Percentiles rank a stretch among this genome's conserved stretches.
phyloP scores from a whole-genome alignment of 306 rosid genomes.

The Trichosanthes cucumerina region DNA sequence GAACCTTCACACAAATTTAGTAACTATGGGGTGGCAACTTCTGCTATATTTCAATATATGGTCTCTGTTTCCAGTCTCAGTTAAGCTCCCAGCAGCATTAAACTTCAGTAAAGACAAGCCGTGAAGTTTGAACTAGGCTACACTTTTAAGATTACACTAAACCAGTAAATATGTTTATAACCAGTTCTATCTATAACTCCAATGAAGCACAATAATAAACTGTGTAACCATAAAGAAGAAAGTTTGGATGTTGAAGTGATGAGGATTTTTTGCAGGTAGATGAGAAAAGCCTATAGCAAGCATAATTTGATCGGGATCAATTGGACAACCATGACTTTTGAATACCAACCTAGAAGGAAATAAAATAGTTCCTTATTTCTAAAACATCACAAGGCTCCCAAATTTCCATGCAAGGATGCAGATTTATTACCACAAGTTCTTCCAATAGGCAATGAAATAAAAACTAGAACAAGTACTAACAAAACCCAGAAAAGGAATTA shows the following conservation, averaged over 20 bases:
- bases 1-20: background rate
- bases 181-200: background rate
- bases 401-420: background rate
- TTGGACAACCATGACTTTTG: background rate
- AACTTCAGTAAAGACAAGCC: background rate
- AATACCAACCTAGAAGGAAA: background rate
- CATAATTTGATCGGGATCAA: background rate
- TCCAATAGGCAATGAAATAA: background rate
- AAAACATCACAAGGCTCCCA: background rate
- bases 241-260: background rate
- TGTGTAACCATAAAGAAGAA: background rate
- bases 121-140: constrained; percentile 3
- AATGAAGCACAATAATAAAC: background rate
- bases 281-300: background rate
- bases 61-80: background rate
- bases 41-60: background rate
- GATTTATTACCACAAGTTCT: background rate
- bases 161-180: background rate
- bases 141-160: background rate
- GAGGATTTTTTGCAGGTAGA: background rate
- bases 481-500: background rate
- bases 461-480: background rate
- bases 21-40: background rate
- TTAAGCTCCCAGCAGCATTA: background rate
- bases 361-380: background rate